Evolutionary conservation across 345 rosid species (phyloP).

Genomic region (Erucastrum elatum): DNA sequence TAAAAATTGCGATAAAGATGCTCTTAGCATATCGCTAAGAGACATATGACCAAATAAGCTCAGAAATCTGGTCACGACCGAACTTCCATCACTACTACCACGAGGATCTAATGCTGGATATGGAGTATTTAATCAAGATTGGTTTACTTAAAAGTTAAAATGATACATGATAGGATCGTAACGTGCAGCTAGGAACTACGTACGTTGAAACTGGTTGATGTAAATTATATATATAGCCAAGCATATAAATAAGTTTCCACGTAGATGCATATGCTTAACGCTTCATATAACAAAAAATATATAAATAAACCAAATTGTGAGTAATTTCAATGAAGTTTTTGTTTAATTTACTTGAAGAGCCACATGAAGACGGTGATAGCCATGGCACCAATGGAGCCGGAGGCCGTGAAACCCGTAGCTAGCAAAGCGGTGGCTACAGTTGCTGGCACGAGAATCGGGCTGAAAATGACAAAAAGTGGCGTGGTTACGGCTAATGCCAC

Average conservation of each 20-base stretch:
- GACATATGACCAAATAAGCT: neutral
- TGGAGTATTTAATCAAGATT: neutral
- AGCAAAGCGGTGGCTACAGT: constrained; percentile 52
- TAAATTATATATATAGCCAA: neutral
- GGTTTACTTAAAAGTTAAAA: neutral
- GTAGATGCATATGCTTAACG: neutral
- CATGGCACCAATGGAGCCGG: constrained; percentile 62
- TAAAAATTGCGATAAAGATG: too few relatives aligned
- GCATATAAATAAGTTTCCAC: neutral
- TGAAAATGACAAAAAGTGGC: constrained; percentile 69
- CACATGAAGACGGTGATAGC: constrained; percentile 59
- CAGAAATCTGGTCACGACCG: neutral
- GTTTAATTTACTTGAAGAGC: constrained; percentile 54
- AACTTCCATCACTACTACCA: neutral
- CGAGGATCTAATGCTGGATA: neutral
- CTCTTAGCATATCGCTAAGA: too few relatives aligned
- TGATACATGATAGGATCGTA: neutral
- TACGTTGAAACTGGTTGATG: neutral
- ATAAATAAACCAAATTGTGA: neutral
- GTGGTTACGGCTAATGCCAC: constrained; percentile 60
- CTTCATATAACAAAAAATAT: neutral
- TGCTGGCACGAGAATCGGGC: constrained; percentile 81
- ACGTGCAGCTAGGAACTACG: neutral
- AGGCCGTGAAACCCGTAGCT: constrained; percentile 58
- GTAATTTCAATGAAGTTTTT: neutral